Percentiles rank a stretch among this genome's conserved stretches.
These are phyloP conservation scores for Candida albicans DNA, from an alignment of 1,139 yeast species.

Conservation along the genomic window DNA sequence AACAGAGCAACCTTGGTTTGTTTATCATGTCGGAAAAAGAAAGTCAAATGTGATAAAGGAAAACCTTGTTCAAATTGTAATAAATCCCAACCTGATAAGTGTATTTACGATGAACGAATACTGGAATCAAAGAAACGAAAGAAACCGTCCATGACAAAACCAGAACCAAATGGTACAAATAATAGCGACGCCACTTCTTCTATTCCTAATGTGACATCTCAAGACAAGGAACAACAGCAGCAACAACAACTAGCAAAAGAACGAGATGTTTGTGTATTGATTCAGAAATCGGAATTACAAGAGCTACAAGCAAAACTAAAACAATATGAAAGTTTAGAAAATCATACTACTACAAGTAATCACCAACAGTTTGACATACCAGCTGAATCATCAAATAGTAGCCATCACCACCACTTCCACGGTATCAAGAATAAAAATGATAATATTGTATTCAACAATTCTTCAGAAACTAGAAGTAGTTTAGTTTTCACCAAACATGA, in stretches of 20 bases:
- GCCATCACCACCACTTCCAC: not conserved
- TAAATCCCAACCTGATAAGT: slow-evolving; percentile 21
- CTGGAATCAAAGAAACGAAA: slow-evolving; percentile 3
- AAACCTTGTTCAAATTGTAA: slow-evolving; percentile 43
- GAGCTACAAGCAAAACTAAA: slow-evolving; percentile 14
- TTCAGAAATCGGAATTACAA: slow-evolving; percentile 15
- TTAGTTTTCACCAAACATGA: slow-evolving; percentile 14
- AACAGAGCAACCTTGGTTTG: slow-evolving; percentile 40
- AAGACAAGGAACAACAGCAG: not conserved
- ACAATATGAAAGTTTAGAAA: slow-evolving; percentile 9
- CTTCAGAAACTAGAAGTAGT: slow-evolving; percentile 8
- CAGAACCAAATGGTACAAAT: not conserved
- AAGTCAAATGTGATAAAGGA: slow-evolving; percentile 44
- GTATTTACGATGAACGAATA: slow-evolving; percentile 14
- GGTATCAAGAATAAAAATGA: slow-evolving; percentile 1
- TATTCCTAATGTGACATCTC: not conserved
- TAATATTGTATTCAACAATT: slow-evolving; percentile 12
- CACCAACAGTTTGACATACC: not conserved
- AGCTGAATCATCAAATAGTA: not conserved
- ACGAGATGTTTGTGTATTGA: slow-evolving; percentile 16
- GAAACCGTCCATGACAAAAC: not conserved
- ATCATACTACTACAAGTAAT: too few species aligned
- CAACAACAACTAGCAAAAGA: not conserved
- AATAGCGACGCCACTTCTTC: not conserved
- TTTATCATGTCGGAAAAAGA: slow-evolving; percentile 39